phyloP scores from a whole-genome alignment of 2,329 filamentous ascomycete species.

The Fusarium papillatum region DNA sequence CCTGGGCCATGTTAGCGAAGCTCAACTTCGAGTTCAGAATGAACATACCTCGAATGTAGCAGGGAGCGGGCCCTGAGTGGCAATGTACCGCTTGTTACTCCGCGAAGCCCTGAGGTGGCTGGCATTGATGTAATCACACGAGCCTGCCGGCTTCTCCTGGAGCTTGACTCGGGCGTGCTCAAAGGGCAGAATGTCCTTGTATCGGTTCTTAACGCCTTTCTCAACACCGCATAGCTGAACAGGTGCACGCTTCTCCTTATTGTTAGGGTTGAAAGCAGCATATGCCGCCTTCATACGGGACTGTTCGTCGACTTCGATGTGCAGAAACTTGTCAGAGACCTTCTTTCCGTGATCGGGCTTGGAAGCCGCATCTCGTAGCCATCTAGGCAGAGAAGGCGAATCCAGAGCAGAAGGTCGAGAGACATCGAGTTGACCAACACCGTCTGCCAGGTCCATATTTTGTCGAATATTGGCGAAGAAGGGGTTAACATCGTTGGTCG shows the following conservation, averaged over 20 bases:
- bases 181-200: slow-evolving; percentile 98
- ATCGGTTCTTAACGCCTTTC: slow-evolving; percentile 94
- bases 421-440: slow-evolving; percentile 86
- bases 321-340: slow-evolving; percentile 86
- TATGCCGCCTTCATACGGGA: slow-evolving; percentile 90
- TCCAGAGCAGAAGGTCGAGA: slow-evolving; percentile 60
- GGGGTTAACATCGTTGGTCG: slow-evolving; percentile 80
- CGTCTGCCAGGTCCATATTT: slow-evolving; percentile 94
- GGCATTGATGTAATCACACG: slow-evolving; percentile 96
- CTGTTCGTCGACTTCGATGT: slow-evolving; percentile 88
- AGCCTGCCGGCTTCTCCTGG: slow-evolving; percentile 73
- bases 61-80: slow-evolving; percentile 93
- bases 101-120: slow-evolving; percentile 85
- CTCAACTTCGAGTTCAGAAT: not conserved
- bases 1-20: slow-evolving; percentile 64
- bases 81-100: slow-evolving; percentile 95
- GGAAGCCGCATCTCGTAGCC: slow-evolving; percentile 80
- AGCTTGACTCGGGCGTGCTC: slow-evolving; percentile 92
- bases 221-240: slow-evolving; percentile 93
- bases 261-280: slow-evolving; percentile 60
- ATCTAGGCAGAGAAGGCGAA: slow-evolving; percentile 74
- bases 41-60: slow-evolving; percentile 86
- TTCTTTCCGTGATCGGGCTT: slow-evolving; percentile 80
- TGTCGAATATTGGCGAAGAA: slow-evolving; percentile 98
- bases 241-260: slow-evolving; percentile 42